Evolutionary conservation across 176 grass and related monocot species (phyloP).

Genomic region (Eragrostis nindensis): DNA sequence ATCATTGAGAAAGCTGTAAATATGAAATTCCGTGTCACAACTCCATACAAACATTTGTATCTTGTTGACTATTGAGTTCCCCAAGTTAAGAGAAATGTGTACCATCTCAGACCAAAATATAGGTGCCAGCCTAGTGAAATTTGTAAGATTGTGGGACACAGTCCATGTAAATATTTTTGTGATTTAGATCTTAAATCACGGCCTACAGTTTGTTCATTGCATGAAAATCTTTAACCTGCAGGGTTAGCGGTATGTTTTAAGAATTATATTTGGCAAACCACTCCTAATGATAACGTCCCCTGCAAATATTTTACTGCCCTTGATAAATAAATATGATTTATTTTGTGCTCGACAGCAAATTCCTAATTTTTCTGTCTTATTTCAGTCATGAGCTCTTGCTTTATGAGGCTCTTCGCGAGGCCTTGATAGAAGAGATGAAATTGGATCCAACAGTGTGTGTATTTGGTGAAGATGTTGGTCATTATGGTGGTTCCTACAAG

Average conservation of each 20-base stretch:
- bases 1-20: background rate
- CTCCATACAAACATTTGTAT: background rate
- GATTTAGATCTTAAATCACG: background rate
- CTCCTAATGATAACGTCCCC: too few species aligned
- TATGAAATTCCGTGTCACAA: background rate
- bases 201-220: background rate
- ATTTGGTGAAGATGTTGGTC: slow-evolving; percentile 86
- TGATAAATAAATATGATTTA: slow-evolving; percentile 5
- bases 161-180: background rate
- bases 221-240: too few species aligned
- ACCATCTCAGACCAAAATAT: background rate
- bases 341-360: background rate
- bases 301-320: background rate
- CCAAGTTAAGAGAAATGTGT: background rate
- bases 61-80: background rate
- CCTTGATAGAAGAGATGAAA: slow-evolving; percentile 90
- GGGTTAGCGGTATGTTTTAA: too few species aligned
- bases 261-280: too few species aligned
- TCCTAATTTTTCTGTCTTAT: slow-evolving; percentile 11
- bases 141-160: background rate
- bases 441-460: slow-evolving; percentile 76
- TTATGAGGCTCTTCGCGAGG: slow-evolving; percentile 90
- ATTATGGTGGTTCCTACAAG: slow-evolving; percentile 92
- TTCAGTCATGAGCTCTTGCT: slow-evolving; percentile 77
- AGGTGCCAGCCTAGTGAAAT: background rate